Base-by-base conservation (phyloP, 768 basidiomycete genomes). In the Gelatoporia subvermispora region DNA sequence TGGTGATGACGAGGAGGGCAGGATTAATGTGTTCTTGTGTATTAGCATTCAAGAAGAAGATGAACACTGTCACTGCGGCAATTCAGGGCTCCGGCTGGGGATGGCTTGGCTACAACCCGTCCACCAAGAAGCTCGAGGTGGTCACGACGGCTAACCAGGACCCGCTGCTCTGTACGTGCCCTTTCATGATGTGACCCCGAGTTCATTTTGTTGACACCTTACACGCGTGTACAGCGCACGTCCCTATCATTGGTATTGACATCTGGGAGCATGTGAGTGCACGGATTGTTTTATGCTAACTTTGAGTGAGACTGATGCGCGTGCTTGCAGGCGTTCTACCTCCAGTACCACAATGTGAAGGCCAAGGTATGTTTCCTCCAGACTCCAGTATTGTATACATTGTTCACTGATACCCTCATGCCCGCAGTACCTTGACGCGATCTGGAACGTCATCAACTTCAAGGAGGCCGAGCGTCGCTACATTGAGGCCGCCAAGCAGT, bases 31-130 rank as follows among this genome's bases (percentile, higher is more conserved):
- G n/a, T n/a, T n/a, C n/a, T n/a, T n/a, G n/a, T n/a, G n/a, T n/a
- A n/a, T n/a, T 44, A 63, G 62, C 49, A 77, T 83, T 98, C 65
- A 93, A 95, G 75, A 85, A 82, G 58, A 75, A 78, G 53, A 79
- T 97, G 67, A 97, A 95, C 68, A 70, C 93, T 21, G 78, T 77
- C 53, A 95, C 95, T 20, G 92, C 87, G 25, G 93, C 78, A 45
- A 87, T 99, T 47, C 96, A 99, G 69, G 96, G 96, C 22, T 92
- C 88, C 57, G 96, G 96, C 2, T 99, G 96, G 96, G 95, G 94
- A 39, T 99, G 96, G 96, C 77, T 99, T 50, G 92, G 88, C 24
- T 88, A 79, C 63, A 85, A 85, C 65, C 49, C 76, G 13, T 55
- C 62, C 21, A 78, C 74, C 35, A 79, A 84, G 67, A 85, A 79